A percentile compares a stretch with the other conserved stretches of the same genome.
Evolutionary conservation across 1,284 basidiomycete species (phyloP).

Genomic region (Mycosarcoma mackinlayi): DNA sequence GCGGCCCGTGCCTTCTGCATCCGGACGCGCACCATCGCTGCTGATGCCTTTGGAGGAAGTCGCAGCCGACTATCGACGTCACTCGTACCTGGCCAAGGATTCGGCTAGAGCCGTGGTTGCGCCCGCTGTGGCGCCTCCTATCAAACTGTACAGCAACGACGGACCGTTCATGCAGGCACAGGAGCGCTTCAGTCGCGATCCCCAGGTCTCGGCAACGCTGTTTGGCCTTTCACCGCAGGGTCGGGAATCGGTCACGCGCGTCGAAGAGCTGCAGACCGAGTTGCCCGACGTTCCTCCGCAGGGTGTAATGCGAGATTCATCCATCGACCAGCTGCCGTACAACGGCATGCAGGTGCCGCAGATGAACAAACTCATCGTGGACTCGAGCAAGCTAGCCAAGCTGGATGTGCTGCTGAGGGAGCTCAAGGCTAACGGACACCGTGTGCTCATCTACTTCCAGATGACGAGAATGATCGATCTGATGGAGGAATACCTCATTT

Average conservation of each 20-base stretch:
- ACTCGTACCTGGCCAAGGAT: constrained; percentile 82
- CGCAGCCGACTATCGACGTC: constrained; percentile 75
- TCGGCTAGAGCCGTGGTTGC: constrained; percentile 85
- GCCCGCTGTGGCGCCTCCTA: constrained; percentile 83
- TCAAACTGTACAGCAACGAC: constrained; percentile 79
- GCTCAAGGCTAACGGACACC: constrained; percentile 91
- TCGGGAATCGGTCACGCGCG: constrained; percentile 75
- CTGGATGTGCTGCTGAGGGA: constrained; percentile 89
- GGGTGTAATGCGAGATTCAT: constrained; percentile 79
- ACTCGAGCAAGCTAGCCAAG: constrained; percentile 94
- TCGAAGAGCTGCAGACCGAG: constrained; percentile 72
- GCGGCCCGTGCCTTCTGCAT: constrained; percentile 60
- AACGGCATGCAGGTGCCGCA: constrained; percentile 93
- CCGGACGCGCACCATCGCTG: constrained; percentile 61
- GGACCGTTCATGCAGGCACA: constrained; percentile 83
- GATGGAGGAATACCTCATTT: constrained; percentile 98
- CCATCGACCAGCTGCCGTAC: constrained; percentile 80
- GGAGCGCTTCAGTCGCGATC: constrained; percentile 71
- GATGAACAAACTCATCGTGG: constrained; percentile 93
- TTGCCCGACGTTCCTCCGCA: constrained; percentile 76
- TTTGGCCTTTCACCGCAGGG: constrained; percentile 84
- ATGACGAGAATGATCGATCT: constrained; percentile 99
- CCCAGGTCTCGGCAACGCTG: constrained; percentile 79
- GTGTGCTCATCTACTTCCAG: constrained; percentile 97
- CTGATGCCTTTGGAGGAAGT: constrained; percentile 76